These are phyloP conservation scores for Salix purpurea DNA, from an alignment of 345 rosid species.

Conservation along the genomic window DNA sequence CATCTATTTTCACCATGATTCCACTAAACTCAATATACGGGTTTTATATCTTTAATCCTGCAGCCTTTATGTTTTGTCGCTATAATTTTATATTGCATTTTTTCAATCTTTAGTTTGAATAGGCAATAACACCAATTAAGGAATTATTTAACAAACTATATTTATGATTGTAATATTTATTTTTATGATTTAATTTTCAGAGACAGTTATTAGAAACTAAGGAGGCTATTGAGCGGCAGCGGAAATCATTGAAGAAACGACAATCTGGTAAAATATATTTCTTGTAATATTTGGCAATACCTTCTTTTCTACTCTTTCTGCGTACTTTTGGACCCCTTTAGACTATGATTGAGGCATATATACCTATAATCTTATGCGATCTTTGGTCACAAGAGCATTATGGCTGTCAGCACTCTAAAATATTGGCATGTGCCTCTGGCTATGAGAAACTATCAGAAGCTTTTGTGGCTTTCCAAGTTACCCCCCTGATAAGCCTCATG, in stretches of 20 bases:
- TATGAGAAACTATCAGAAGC: background rate
- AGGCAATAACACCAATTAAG: background rate
- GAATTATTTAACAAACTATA: background rate
- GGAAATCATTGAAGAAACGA: slow-evolving; percentile 87
- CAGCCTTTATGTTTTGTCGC: background rate
- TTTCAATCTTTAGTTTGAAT: background rate
- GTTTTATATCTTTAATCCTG: background rate
- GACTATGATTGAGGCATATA: background rate
- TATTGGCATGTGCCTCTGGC: background rate
- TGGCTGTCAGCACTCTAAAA: background rate
- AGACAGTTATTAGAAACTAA: slow-evolving; percentile 81
- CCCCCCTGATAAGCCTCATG: background rate
- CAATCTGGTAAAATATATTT: slow-evolving; percentile 53
- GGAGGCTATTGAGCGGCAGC: slow-evolving; percentile 92
- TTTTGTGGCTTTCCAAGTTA: background rate
- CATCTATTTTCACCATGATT: background rate
- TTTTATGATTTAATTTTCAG: slow-evolving; percentile 27
- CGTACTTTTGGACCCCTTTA: background rate
- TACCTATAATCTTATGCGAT: background rate
- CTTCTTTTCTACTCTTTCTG: background rate
- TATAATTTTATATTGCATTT: no score
- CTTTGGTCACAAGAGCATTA: slow-evolving; percentile 1
- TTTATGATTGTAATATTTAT: background rate
- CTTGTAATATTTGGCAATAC: background rate
- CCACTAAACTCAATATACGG: background rate